Conservation (phyloP, 1,284 basidiomycete genomes). For the Papiliotrema laurentii region DNA sequence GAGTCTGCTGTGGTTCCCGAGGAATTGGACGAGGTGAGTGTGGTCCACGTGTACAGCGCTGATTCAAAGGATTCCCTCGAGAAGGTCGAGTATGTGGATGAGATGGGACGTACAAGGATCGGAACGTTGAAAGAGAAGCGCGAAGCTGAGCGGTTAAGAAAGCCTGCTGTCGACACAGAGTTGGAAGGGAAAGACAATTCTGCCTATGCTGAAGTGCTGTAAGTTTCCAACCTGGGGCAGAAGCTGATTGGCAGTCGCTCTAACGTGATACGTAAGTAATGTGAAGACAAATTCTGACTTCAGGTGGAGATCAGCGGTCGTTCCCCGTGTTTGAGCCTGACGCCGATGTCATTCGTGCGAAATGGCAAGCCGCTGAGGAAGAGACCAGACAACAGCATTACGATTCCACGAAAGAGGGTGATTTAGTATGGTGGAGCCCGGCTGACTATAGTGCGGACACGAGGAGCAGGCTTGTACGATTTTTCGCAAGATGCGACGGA, state of each 20-base stretch:
- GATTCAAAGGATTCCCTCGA: conserved; percentile 8
- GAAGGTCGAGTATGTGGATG: conserved; percentile 46
- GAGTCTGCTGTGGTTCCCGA: conserved; percentile 23
- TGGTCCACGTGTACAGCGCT: background rate
- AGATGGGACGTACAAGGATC: conserved; percentile 43
- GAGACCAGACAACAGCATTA: conserved; percentile 69
- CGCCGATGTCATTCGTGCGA: conserved; percentile 66
- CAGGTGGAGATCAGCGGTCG: conserved; percentile 64
- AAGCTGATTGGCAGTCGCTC: conserved; percentile 53
- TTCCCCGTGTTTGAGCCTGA: conserved; percentile 84
- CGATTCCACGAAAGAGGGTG: conserved; percentile 70
- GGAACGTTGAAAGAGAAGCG: conserved; percentile 42
- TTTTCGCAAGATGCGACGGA: conserved; percentile 77
- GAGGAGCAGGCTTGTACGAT: conserved; percentile 83
- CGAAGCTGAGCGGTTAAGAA: conserved; percentile 26
- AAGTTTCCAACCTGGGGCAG: conserved; percentile 11
- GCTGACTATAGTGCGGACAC: conserved; percentile 56
- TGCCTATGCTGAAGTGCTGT: conserved; percentile 45
- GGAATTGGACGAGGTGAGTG: background rate
- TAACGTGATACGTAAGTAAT: conserved; percentile 51
- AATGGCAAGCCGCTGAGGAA: conserved; percentile 73
- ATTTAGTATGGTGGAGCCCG: background rate
- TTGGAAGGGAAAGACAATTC: conserved; percentile 6
- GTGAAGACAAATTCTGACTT: background rate
- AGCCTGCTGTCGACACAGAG: conserved; percentile 1